Base-by-base conservation (phyloP, 2,329 filamentous ascomycete genomes). In the Colletotrichum liaoningense region DNA sequence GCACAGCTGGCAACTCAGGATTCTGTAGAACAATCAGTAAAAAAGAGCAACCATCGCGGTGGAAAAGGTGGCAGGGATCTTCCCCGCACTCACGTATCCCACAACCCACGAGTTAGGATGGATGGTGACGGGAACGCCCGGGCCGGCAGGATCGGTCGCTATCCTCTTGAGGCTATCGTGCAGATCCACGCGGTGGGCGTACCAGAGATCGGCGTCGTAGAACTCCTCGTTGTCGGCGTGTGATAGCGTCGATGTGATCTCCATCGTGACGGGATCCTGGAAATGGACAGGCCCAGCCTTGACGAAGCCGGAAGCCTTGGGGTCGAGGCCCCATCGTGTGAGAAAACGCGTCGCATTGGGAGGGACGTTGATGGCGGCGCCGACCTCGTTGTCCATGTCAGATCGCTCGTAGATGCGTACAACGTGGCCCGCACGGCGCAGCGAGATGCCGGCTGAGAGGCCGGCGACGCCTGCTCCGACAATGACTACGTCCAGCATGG, bases 401-500 rank as follows among this genome's bases (percentile, higher is more conserved):
- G 83, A 84, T n/a, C 79, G 77, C 69, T 87, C 85, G 4, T 84
- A 80, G 35, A 87, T 79, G 3, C 80, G 82, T 11, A 86, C 84
- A 42, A 78, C 71, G 62, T 86, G 84, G 6, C 81, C 80, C 35
- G 83, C 80, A 1, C 82, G 76, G 49, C 79, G 77, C 11, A 81
- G 81, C 2, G 83, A 82, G 33, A 86, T 79, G 2, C 81, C 81
- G 0, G 83, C 79, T 7, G 83, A 80, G 1, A 86, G 77, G 24
- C 84, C 85, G 24, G 82, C 83, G 12, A 86, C 77, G 14, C 85
- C 85, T 14, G 84, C 84, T 1, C 85, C 85, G 33, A 86, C 78
- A 12, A 86, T 75, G n/a, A 84, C 79, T 1, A 86, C 75, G 57
- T 86, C 76, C 7, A 84, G 74, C 58, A 76, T 85, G 49, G 46